Conservation (phyloP, 2,329 filamentous ascomycete genomes). For the Cladosporium sp. region DNA sequence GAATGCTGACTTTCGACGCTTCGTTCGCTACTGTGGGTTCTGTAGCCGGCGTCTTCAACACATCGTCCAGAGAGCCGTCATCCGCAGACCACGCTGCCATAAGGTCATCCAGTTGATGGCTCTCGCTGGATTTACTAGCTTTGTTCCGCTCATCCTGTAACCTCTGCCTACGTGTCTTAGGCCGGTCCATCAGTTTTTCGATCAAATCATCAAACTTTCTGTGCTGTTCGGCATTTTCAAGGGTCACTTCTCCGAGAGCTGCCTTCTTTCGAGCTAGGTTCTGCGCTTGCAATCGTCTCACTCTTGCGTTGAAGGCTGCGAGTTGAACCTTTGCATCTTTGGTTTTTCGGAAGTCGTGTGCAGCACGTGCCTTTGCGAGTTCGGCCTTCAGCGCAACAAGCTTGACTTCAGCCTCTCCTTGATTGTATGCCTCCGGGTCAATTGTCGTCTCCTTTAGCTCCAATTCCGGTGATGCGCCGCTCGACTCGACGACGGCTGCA, state of each 20-base stretch:
- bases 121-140: neutral
- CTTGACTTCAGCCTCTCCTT: neutral
- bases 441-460: neutral
- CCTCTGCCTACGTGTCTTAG: neutral
- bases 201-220: neutral
- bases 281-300: neutral
- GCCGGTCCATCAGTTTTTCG: neutral
- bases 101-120: neutral
- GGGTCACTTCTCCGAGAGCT: neutral
- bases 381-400: neutral
- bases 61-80: neutral
- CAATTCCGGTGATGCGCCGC: neutral
- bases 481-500: neutral
- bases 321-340: neutral
- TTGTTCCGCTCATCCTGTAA: neutral
- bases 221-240: neutral
- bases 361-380: neutral
- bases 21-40: neutral
- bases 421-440: neutral
- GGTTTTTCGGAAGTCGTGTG: neutral
- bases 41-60: neutral
- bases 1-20: neutral
- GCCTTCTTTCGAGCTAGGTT: neutral
- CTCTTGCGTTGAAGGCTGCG: neutral
- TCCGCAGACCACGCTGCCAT: neutral